These are phyloP conservation scores for Typha latifolia DNA, from an alignment of 176 grass and related monocot genomes.

Conservation along the genomic window DNA sequence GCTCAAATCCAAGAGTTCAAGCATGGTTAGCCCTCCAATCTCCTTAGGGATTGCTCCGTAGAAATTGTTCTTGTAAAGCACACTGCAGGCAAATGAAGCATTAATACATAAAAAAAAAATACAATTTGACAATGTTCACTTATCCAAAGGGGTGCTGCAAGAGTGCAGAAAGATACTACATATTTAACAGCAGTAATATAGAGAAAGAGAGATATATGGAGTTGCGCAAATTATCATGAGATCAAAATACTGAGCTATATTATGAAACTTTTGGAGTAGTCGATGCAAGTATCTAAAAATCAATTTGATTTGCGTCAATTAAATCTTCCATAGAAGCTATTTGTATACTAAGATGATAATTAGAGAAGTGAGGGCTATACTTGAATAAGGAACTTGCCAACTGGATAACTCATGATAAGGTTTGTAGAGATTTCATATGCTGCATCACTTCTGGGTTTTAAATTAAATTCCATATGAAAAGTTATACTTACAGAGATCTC, in stretches of 20 bases:
- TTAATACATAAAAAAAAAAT: not conserved
- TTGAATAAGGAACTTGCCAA: no score
- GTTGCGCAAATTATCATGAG: no score
- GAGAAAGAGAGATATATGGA: no score
- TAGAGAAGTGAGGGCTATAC: not conserved
- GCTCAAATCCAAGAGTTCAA: slow-evolving; percentile 82
- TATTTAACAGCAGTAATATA: no score
- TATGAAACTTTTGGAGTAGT: not conserved
- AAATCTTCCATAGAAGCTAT: slow-evolving; percentile 5
- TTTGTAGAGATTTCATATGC: no score
- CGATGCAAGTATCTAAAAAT: not conserved
- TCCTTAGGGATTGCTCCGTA: slow-evolving; percentile 63
- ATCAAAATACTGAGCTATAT: no score
- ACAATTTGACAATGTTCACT: not conserved
- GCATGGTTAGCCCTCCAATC: slow-evolving; percentile 46
- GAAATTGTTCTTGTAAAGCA: slow-evolving; percentile 65
- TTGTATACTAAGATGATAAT: not conserved
- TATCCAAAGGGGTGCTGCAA: no score
- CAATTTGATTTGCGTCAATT: not conserved
- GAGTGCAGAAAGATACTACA: no score
- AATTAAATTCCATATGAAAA: not conserved
- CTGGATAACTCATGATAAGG: no score
- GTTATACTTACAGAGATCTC: slow-evolving; percentile 47
- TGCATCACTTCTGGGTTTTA: not conserved
- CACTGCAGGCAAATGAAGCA: slow-evolving; percentile 34